Conservation (phyloP, 257 asterid genomes). For the Forsythia suspensa region DNA sequence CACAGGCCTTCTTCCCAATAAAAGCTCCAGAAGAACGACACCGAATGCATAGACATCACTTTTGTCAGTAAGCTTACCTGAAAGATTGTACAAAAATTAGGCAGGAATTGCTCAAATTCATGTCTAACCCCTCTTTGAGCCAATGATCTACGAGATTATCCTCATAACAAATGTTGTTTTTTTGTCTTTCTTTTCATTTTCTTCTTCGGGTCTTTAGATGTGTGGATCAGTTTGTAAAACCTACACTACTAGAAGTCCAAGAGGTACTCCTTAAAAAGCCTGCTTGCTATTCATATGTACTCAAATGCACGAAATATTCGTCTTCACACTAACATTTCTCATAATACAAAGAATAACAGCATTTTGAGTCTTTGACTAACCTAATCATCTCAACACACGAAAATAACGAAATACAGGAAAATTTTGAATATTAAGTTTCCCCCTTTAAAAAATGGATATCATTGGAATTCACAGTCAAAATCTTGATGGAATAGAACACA, state of each 20-base stretch:
- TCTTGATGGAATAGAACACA: not conserved
- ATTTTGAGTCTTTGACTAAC: not conserved
- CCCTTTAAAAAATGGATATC: not conserved
- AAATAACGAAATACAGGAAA: not conserved
- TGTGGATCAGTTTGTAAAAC: not conserved
- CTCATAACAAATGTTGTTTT: not conserved
- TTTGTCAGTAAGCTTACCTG: constrained; percentile 93
- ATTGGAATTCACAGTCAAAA: not conserved
- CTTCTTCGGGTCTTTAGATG: not conserved
- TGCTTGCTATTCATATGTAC: not conserved
- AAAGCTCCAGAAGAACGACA: constrained; percentile 86
- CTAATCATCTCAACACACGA: not conserved
- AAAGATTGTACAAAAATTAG: constrained; percentile 18
- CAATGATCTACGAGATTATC: not conserved
- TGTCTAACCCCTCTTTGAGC: not conserved
- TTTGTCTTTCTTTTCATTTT: not conserved
- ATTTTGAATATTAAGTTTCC: not conserved
- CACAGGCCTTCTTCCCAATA: constrained; percentile 81
- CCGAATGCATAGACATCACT: constrained; percentile 96
- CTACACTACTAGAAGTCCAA: not conserved
- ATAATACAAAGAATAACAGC: not conserved
- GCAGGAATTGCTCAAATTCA: constrained; percentile 1
- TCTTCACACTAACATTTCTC: not conserved
- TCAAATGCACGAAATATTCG: not conserved
- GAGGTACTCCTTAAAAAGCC: not conserved